A percentile compares a stretch with the other conserved stretches of the same genome.
phyloP scores from a whole-genome alignment of 1,139 yeast genomes.

The Candida labiduridarum region DNA sequence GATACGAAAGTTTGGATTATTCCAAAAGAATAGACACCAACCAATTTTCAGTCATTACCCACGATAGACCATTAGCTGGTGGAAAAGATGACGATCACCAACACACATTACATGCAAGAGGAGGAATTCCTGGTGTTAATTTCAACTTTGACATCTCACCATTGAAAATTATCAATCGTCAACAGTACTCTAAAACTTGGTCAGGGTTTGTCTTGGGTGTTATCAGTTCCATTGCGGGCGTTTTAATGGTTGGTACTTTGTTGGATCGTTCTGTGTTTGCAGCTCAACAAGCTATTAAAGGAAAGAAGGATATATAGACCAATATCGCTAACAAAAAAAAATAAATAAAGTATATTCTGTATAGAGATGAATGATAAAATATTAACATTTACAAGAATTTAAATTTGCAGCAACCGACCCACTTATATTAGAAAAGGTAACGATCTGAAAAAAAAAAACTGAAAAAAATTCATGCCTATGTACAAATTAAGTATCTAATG shows the following conservation, averaged over 20 bases:
- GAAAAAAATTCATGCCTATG: constrained; percentile 5
- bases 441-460: neutral
- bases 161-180: constrained; percentile 83
- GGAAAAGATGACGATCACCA: constrained; percentile 93
- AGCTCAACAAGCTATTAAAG: constrained; percentile 77
- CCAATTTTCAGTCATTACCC: constrained; percentile 89
- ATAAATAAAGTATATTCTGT: neutral
- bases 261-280: constrained; percentile 87
- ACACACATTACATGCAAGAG: constrained; percentile 78
- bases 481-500: constrained; percentile 7
- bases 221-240: constrained; percentile 90
- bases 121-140: constrained; percentile 90
- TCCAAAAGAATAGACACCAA: constrained; percentile 68
- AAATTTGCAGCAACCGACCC: neutral
- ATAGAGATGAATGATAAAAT: neutral
- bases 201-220: constrained; percentile 85
- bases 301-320: constrained; percentile 59
- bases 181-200: constrained; percentile 77
- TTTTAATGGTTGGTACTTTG: constrained; percentile 87
- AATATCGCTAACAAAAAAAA: neutral
- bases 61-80: constrained; percentile 81
- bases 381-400: neutral
- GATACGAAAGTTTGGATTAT: constrained; percentile 68
- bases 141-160: constrained; percentile 92
- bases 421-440: neutral